Conservation (phyloP, 257 asterid genomes). For the Jaltomata sinuosa region DNA sequence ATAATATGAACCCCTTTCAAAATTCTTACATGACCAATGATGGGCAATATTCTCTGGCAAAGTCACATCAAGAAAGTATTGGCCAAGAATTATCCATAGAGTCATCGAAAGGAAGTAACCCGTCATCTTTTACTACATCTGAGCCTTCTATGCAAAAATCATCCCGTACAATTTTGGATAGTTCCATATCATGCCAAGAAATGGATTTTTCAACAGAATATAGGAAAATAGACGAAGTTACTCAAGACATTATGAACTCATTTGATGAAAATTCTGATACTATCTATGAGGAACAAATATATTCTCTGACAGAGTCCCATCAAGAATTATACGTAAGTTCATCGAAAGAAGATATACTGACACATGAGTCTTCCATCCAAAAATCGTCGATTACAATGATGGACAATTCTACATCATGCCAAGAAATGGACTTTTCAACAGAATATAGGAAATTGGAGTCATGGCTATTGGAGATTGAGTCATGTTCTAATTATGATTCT, state of each 20-base stretch:
- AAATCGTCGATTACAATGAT: neutral
- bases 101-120: conserved; percentile 20
- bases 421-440: conserved; percentile 5
- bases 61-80: neutral
- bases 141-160: conserved; percentile 16
- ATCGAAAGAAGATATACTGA: conserved; percentile 9
- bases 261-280: neutral
- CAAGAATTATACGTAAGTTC: conserved; percentile 25
- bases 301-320: neutral
- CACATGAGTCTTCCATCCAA: conserved; percentile 17
- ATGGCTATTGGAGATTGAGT: conserved; percentile 39
- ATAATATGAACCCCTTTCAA: neutral
- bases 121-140: conserved; percentile 19
- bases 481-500: conserved; percentile 29
- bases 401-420: neutral
- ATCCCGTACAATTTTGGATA: neutral
- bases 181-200: neutral
- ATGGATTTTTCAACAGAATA: conserved; percentile 10
- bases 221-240: conserved; percentile 23
- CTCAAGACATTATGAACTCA: neutral
- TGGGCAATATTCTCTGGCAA: neutral
- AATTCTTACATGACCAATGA: neutral
- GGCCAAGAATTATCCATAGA: conserved; percentile 25
- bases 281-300: neutral
- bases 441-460: conserved; percentile 36